Evolutionary conservation across 805 yeast genomes (phyloP), one percentile per base, ranked within the genome.

Genomic region (Wickerhamomyces canadensis): DNA sequence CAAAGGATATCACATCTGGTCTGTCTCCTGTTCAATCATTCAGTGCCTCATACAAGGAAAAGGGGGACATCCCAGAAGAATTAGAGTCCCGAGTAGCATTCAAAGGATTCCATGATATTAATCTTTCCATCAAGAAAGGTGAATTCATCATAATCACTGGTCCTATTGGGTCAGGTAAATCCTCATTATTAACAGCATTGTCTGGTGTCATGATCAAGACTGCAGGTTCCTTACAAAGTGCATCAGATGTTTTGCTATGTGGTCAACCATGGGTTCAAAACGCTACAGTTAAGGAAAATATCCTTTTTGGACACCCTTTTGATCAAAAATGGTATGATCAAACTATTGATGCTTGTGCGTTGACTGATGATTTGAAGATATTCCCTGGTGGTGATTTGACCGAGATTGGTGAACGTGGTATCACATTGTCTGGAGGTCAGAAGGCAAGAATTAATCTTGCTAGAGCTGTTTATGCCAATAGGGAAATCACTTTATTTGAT

Each of bases 141-240:
- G 89, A 83, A 53, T 79, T 84, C 40, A 62, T 84, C 7, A 82
- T 83, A 41, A 69, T 84, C 19, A 83, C 91, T 0, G 95, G 95
- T 24, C 53, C 77, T 3, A 82, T 84, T 49, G 94, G 94, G 1
- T 68, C 83, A 3, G 94, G 95, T 33, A 84, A 84, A 55, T 67
- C 88, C 0, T 80, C 89, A 0, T 61, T 85, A 19, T 65, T 84
- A 34, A 65, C 65, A 45, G 87, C 89, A 0, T 52, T 84, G 12
- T 61, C 83, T 5, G 91, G 91, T 0, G 68, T 72, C 40, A 83
- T 84, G 84, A 64, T 65, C 6, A 68, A 71, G 41, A 57, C 52
- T 0, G 22, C 47, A 0, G 94, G 94, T n/a, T 21, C 54, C 0
- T 61, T 82, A 9, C 47, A 54, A 12, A 65, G 68, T 14, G 62